These are phyloP conservation scores for Naganishia cerealis DNA, from an alignment of 1,284 basidiomycete species.

Conservation along the genomic window DNA sequence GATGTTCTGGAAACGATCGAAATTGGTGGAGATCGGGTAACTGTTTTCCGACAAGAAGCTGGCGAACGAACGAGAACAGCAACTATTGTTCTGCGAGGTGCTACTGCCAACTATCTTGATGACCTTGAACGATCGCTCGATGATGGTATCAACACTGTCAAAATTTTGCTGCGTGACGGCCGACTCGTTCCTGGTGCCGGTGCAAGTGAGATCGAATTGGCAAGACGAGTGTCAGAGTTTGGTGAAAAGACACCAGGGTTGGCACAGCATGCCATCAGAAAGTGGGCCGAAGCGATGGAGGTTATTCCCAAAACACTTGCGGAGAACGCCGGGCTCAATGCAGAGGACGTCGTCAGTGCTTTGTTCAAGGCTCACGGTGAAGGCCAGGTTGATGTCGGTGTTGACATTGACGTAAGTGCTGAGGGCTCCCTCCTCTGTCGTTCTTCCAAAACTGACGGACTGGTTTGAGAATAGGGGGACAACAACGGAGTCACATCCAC, in stretches of 20 bases:
- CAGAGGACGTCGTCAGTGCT: constrained; percentile 84
- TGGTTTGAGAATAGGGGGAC: constrained; percentile 23
- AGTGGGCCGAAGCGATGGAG: constrained; percentile 86
- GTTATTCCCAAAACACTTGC: constrained; percentile 90
- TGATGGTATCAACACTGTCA: constrained; percentile 96
- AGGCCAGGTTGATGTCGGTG: constrained; percentile 61
- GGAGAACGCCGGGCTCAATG: constrained; percentile 93
- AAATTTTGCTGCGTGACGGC: constrained; percentile 85
- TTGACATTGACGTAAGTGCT: constrained; percentile 79
- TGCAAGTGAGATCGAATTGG: constrained; percentile 87
- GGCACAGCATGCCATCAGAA: constrained; percentile 88
- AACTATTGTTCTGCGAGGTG: constrained; percentile 93
- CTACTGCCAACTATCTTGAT: constrained; percentile 90
- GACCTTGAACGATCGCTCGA: constrained; percentile 95
- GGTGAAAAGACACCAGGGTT: constrained; percentile 87
- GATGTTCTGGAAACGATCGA: constrained; percentile 94
- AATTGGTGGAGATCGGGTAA: constrained; percentile 96
- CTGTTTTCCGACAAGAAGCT: constrained; percentile 79
- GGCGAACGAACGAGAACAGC: constrained; percentile 82
- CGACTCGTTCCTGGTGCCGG: constrained; percentile 92
- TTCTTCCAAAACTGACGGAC: constrained; percentile 32
- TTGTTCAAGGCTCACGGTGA: constrained; percentile 87
- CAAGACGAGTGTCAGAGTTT: constrained; percentile 76
- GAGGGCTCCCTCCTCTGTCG: constrained; percentile 41
- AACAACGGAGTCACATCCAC: constrained; percentile 29